Percentiles rank a stretch among this genome's conserved stretches.
These are phyloP conservation scores for Alternaria triticimaculans DNA, from an alignment of 2,329 filamentous ascomycete species.

Conservation along the genomic window DNA sequence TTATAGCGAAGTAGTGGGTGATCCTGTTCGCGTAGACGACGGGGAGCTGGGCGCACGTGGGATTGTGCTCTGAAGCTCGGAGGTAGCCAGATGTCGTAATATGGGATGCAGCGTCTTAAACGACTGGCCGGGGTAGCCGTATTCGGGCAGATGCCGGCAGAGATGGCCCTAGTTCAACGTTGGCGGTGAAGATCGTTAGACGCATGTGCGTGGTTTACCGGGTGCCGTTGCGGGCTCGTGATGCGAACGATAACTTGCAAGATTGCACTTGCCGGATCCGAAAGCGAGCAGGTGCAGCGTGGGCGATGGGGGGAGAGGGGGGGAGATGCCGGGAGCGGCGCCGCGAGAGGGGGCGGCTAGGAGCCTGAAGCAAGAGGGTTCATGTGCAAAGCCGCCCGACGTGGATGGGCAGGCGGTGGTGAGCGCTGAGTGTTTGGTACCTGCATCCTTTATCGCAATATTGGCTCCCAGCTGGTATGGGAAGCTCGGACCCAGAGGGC, in stretches of 20 bases:
- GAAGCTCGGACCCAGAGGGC: conserved; percentile 7
- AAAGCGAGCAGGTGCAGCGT: not conserved
- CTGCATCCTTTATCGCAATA: conserved; percentile 20
- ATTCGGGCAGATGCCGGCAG: conserved; percentile 8
- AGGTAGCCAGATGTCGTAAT: conserved; percentile 10
- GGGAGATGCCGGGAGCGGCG: not conserved
- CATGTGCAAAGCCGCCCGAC: not conserved
- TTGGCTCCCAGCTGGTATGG: conserved; percentile 11
- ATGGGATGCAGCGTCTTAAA: conserved; percentile 3
- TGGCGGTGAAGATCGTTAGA: conserved; percentile 17
- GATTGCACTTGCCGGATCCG: conserved; percentile 19
- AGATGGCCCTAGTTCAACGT: conserved; percentile 7
- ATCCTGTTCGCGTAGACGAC: conserved; percentile 11
- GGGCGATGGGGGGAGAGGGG: not conserved
- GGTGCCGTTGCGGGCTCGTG: conserved; percentile 2
- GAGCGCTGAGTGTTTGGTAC: conserved; percentile 7
- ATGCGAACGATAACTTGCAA: conserved; percentile 19
- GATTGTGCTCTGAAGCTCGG: conserved; percentile 10
- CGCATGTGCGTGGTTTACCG: conserved; percentile 13
- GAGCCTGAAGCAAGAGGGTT: not conserved
- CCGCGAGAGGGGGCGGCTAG: not conserved
- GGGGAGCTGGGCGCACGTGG: conserved; percentile 9
- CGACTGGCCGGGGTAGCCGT: conserved; percentile 15
- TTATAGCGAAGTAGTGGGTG: conserved; percentile 11
- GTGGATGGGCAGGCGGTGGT: not conserved